phyloP scores from a whole-genome alignment of 2,329 filamentous ascomycete genomes.

The Aspergillus brunneoviolaceus region DNA sequence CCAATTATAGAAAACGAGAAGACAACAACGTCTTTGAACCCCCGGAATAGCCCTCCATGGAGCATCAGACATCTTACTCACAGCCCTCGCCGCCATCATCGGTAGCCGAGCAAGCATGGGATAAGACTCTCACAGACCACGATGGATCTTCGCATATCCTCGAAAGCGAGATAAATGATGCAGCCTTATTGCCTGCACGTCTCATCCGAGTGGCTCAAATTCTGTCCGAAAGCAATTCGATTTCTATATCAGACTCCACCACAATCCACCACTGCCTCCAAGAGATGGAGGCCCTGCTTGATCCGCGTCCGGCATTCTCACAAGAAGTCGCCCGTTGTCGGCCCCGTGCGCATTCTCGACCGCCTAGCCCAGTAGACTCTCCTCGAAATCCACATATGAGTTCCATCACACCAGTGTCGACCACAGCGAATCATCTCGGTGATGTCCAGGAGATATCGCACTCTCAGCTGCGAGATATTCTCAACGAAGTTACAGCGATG shows the following conservation, averaged over 20 bases:
- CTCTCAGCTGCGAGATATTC: constrained; percentile 23
- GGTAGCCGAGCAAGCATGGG: constrained; percentile 29
- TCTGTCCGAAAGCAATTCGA: constrained; percentile 25
- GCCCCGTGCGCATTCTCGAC: constrained; percentile 10
- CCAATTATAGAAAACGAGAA: not conserved
- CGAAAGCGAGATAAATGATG: constrained; percentile 1
- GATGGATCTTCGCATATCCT: constrained; percentile 7
- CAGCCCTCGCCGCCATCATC: constrained; percentile 22
- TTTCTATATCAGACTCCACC: constrained; percentile 29
- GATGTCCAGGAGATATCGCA: constrained; percentile 9
- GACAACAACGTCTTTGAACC: not conserved
- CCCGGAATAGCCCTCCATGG: constrained; percentile 4
- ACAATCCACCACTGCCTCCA: constrained; percentile 39
- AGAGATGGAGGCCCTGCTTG: constrained; percentile 35
- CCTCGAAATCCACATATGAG: not conserved
- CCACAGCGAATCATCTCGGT: not conserved
- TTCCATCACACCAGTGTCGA: not conserved
- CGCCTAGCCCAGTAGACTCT: not conserved
- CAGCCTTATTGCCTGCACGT: constrained; percentile 19
- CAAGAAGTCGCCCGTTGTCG: constrained; percentile 21
- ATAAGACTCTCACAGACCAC: constrained; percentile 9
- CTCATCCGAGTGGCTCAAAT: constrained; percentile 35
- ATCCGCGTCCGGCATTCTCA: constrained; percentile 23
- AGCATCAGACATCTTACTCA: constrained; percentile 8
- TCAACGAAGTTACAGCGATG: constrained; percentile 26